phyloP scores from a whole-genome alignment of 2,329 filamentous ascomycete species.

The Fusarium dimerum region DNA sequence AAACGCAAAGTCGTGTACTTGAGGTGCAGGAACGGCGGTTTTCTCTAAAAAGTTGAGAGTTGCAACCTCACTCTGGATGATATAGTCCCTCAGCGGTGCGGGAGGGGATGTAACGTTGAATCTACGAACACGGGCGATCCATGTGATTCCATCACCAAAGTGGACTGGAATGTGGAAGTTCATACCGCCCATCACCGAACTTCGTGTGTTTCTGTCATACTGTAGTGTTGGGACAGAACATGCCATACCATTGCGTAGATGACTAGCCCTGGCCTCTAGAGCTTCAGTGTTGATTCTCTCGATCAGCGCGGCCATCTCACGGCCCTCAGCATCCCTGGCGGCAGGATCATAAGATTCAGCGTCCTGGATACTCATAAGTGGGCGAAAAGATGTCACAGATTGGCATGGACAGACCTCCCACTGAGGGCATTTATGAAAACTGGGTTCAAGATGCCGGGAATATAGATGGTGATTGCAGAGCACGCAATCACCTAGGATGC shows the following conservation, averaged over 20 bases:
- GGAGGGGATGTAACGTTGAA: slow-evolving; percentile 43
- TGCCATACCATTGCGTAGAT: slow-evolving; percentile 35
- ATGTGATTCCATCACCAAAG: slow-evolving; percentile 45
- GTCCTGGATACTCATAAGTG: slow-evolving; percentile 31
- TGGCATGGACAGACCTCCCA: slow-evolving; percentile 36
- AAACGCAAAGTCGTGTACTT: slow-evolving; percentile 39
- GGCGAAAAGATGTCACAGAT: slow-evolving; percentile 11
- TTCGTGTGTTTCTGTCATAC: slow-evolving; percentile 37
- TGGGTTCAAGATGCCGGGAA: slow-evolving; percentile 32
- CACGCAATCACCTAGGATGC: slow-evolving; percentile 38
- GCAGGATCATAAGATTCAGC: slow-evolving; percentile 36
- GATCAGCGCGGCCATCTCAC: slow-evolving; percentile 37
- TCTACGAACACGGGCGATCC: slow-evolving; percentile 45
- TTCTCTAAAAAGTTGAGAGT: slow-evolving; percentile 41
- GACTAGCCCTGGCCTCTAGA: slow-evolving; percentile 38
- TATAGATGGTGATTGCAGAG: slow-evolving; percentile 44
- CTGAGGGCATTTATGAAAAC: slow-evolving; percentile 36
- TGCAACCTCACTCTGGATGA: slow-evolving; percentile 42
- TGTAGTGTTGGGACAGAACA: slow-evolving; percentile 38
- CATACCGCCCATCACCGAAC: slow-evolving; percentile 45
- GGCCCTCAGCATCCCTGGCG: slow-evolving; percentile 34
- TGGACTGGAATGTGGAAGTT: slow-evolving; percentile 45
- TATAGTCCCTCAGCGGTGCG: slow-evolving; percentile 32
- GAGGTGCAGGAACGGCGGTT: slow-evolving; percentile 39
- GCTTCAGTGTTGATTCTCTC: slow-evolving; percentile 37